Conservation (phyloP, 768 basidiomycete species). For the Saitozyma podzolica region DNA sequence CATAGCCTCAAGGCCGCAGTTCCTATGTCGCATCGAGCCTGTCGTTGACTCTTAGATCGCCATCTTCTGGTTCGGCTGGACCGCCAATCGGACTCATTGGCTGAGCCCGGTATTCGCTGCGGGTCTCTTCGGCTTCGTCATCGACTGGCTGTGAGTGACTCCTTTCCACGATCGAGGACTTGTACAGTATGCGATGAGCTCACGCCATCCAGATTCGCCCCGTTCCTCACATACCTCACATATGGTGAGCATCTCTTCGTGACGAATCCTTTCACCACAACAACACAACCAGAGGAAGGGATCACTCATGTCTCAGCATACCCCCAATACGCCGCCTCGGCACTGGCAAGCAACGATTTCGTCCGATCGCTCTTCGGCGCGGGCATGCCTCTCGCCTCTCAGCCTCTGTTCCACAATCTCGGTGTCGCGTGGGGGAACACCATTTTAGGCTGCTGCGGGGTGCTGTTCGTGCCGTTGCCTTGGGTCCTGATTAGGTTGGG, state of each 20-base stretch:
- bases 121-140: slow-evolving; percentile 32
- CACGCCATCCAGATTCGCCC: slow-evolving; percentile 12
- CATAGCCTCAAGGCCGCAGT: background rate
- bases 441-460: slow-evolving; percentile 17
- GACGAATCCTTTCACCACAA: no score
- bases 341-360: slow-evolving; percentile 48
- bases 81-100: slow-evolving; percentile 44
- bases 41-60: slow-evolving; percentile 19
- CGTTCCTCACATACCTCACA: slow-evolving; percentile 31
- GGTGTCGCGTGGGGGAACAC: slow-evolving; percentile 30
- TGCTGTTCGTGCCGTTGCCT: slow-evolving; percentile 16
- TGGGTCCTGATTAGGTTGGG: slow-evolving; percentile 13
- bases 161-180: no score
- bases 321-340: slow-evolving; percentile 26
- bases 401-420: slow-evolving; percentile 27
- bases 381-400: slow-evolving; percentile 27
- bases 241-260: slow-evolving; percentile 27
- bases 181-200: no score
- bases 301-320: slow-evolving; percentile 12
- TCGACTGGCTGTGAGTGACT: slow-evolving; percentile 17
- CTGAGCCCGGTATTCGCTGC: slow-evolving; percentile 30
- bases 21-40: no score
- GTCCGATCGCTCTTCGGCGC: slow-evolving; percentile 45
- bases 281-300: background rate
- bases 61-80: slow-evolving; percentile 50